Conservation (phyloP, 495 filamentous ascomycete genomes). For the Podospora australis region DNA sequence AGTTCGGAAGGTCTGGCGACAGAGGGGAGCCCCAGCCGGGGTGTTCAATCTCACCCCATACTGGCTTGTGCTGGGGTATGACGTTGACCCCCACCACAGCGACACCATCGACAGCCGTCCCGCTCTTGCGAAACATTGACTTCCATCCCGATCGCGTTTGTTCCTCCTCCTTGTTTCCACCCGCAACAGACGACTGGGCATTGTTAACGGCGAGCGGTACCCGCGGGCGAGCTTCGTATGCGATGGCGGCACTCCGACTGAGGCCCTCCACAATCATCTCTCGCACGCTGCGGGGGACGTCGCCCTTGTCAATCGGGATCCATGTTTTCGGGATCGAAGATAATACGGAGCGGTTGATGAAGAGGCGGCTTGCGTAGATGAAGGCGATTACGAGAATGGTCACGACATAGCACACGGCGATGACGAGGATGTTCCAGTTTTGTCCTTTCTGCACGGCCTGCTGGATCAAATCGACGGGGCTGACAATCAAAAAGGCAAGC, state of each 20-base stretch:
- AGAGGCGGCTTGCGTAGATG: constrained; percentile 83
- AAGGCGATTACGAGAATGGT: constrained; percentile 65
- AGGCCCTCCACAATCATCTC: constrained; percentile 66
- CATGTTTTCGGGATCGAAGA: constrained; percentile 76
- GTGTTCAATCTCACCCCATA: constrained; percentile 79
- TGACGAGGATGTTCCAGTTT: constrained; percentile 76
- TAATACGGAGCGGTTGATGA: constrained; percentile 72
- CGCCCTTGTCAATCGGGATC: constrained; percentile 75
- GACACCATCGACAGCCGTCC: constrained; percentile 8
- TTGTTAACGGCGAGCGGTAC: constrained; percentile 29
- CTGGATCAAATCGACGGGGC: constrained; percentile 75
- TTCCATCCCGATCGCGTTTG: constrained; percentile 10
- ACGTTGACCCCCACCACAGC: neutral
- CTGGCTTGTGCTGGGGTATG: constrained; percentile 26
- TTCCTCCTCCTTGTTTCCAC: constrained; percentile 2
- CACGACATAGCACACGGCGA: constrained; percentile 70
- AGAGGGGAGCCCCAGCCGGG: constrained; percentile 82
- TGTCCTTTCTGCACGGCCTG: constrained; percentile 60
- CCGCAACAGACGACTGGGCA: neutral
- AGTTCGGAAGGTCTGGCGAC: constrained; percentile 64
- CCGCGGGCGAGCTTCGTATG: constrained; percentile 70
- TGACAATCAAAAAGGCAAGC: constrained; percentile 66
- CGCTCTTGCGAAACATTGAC: constrained; percentile 19
- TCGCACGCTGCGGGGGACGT: constrained; percentile 64
- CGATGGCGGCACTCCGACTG: constrained; percentile 69